A percentile compares a stretch with the other conserved stretches of the same genome.
These are phyloP conservation scores for Exophiala lecanii-corni DNA, from an alignment of 2,329 filamentous ascomycete species.

Conservation along the genomic window DNA sequence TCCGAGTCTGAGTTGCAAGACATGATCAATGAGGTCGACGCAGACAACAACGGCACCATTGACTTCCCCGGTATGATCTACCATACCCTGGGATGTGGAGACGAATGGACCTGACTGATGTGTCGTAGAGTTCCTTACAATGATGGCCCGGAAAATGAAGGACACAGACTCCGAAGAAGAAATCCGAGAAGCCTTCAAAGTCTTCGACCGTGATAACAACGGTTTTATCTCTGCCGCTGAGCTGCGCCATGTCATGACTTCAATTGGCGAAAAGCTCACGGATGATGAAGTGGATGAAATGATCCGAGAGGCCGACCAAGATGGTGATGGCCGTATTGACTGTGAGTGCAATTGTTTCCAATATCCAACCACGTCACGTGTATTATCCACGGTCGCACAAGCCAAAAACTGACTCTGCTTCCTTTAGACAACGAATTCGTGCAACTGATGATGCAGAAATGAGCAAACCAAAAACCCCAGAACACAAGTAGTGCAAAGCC, in stretches of 20 bases:
- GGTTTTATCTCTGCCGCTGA: slow-evolving; percentile 86
- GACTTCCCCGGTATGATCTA: slow-evolving; percentile 79
- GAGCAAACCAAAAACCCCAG: slow-evolving; percentile 35
- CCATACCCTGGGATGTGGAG: too few relatives aligned
- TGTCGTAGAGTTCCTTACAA: slow-evolving; percentile 79
- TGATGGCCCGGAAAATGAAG: slow-evolving; percentile 96
- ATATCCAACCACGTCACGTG: background rate
- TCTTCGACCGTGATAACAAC: slow-evolving; percentile 87
- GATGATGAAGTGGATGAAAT: slow-evolving; percentile 90
- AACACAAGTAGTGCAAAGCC: slow-evolving; percentile 2
- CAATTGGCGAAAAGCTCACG: slow-evolving; percentile 84
- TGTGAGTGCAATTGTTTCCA: slow-evolving; percentile 53
- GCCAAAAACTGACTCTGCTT: too few relatives aligned
- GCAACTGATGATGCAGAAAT: slow-evolving; percentile 95
- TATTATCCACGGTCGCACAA: too few relatives aligned
- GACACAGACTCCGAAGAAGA: slow-evolving; percentile 88
- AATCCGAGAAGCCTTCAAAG: slow-evolving; percentile 85
- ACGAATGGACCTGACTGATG: too few relatives aligned
- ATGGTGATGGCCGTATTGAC: slow-evolving; percentile 82
- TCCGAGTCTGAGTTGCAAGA: slow-evolving; percentile 87
- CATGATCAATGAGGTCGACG: slow-evolving; percentile 92
- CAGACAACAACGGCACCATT: slow-evolving; percentile 88
- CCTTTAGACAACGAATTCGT: slow-evolving; percentile 89
- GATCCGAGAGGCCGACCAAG: slow-evolving; percentile 87
- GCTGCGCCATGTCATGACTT: slow-evolving; percentile 86